These are phyloP conservation scores for Penicillium lagena DNA, from an alignment of 495 filamentous ascomycete genomes.

Conservation along the genomic window DNA sequence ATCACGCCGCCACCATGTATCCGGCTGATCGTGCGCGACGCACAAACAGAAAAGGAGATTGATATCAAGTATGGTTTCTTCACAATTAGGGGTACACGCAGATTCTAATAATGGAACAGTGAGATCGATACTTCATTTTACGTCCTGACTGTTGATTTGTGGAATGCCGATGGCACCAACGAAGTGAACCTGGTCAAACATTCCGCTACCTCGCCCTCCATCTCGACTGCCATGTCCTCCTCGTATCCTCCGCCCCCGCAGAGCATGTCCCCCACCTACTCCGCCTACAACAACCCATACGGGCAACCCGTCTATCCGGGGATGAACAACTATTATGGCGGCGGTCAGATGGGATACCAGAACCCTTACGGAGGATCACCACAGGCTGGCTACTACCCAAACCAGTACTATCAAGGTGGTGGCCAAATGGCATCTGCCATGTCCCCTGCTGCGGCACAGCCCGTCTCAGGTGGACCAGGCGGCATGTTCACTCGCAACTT, in stretches of 20 bases:
- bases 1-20: conserved; percentile 96
- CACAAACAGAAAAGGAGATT: conserved; percentile 73
- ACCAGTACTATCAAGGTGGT: conserved; percentile 23
- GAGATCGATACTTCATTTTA: conserved; percentile 83
- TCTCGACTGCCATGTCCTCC: conserved; percentile 72
- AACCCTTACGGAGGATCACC: conserved; percentile 28
- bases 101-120: conserved; percentile 21
- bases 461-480: conserved; percentile 46
- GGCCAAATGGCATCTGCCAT: conserved; percentile 31
- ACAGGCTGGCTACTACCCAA: conserved; percentile 34
- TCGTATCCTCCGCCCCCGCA: conserved; percentile 64
- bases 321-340: conserved; percentile 37
- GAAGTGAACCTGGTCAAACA: conserved; percentile 95
- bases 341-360: conserved; percentile 30
- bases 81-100: too few relatives aligned
- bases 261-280: conserved; percentile 31
- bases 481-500: conserved; percentile 97
- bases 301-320: conserved; percentile 35
- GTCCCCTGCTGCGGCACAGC: conserved; percentile 29
- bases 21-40: conserved; percentile 73
- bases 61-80: conserved; percentile 68
- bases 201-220: conserved; percentile 80
- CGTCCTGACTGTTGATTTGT: conserved; percentile 89
- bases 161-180: conserved; percentile 72
- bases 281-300: conserved; percentile 30